Evolutionary conservation across 306 rosid species (phyloP).

Genomic region (Cicer judaicum): DNA sequence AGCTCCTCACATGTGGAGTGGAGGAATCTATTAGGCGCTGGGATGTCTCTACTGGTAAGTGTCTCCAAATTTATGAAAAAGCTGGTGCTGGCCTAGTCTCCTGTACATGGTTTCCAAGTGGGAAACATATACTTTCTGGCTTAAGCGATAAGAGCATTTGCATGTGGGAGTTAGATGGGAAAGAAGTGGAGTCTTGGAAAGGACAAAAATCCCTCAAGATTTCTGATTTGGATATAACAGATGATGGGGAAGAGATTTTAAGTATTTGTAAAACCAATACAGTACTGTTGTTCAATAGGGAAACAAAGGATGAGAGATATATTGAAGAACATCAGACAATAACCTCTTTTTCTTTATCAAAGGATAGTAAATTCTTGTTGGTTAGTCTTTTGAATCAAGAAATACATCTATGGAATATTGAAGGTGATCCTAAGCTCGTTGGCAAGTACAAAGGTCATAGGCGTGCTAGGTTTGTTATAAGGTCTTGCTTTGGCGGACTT

Average conservation of each 20-base stretch:
- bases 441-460: constrained; percentile 82
- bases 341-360: constrained; percentile 87
- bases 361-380: constrained; percentile 75
- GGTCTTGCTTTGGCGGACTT: constrained; percentile 97
- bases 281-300: constrained; percentile 76
- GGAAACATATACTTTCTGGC: constrained; percentile 81
- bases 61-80: constrained; percentile 86
- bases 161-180: constrained; percentile 95
- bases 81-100: constrained; percentile 73
- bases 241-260: constrained; percentile 74
- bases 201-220: constrained; percentile 81
- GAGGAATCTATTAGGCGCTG: constrained; percentile 92
- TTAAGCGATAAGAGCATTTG: constrained; percentile 89
- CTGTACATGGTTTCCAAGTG: constrained; percentile 94
- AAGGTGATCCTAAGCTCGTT: constrained; percentile 68
- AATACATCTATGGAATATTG: constrained; percentile 94
- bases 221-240: constrained; percentile 84
- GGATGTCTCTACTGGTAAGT: constrained; percentile 87
- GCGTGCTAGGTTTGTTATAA: constrained; percentile 78
- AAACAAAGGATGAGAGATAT: constrained; percentile 72
- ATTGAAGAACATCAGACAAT: constrained; percentile 80
- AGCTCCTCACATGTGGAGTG: constrained; percentile 92
- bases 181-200: constrained; percentile 93
- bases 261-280: constrained; percentile 73
- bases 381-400: constrained; percentile 92